Conservation (phyloP, 2,329 filamentous ascomycete species). For the Penicillium sp. region DNA sequence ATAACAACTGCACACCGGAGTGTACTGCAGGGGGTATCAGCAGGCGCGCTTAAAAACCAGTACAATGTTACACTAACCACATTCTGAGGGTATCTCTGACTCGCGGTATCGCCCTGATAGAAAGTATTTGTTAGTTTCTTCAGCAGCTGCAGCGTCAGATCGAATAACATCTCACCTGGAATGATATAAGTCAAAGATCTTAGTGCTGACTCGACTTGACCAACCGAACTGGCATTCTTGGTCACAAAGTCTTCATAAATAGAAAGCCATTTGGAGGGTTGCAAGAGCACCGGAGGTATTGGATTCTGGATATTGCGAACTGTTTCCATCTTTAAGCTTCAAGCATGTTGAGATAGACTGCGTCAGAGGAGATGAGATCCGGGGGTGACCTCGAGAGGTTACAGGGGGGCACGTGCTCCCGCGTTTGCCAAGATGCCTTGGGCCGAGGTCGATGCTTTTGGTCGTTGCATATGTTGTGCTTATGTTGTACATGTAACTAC, state of each 20-base stretch:
- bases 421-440: conserved; percentile 23
- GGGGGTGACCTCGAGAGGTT: conserved; percentile 10
- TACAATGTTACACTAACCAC: conserved; percentile 49
- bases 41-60: neutral
- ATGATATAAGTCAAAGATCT: conserved; percentile 95
- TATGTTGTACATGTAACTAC: neutral
- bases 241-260: conserved; percentile 73
- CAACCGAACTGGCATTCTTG: conserved; percentile 89
- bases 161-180: conserved; percentile 54
- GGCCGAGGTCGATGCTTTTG: conserved; percentile 26
- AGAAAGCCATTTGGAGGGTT: conserved; percentile 39
- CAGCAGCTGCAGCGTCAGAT: neutral
- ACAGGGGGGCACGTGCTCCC: conserved; percentile 24
- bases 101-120: conserved; percentile 53
- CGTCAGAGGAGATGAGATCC: conserved; percentile 4
- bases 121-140: neutral
- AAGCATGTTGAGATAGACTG: conserved; percentile 8
- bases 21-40: conserved; percentile 55
- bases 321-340: conserved; percentile 31
- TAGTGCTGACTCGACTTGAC: conserved; percentile 90
- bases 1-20: conserved; percentile 83
- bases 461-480: neutral
- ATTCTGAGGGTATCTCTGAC: conserved; percentile 92
- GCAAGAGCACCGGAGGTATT: conserved; percentile 29
- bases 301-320: conserved; percentile 25